These are phyloP conservation scores for Baudoinia panamericana DNA, from an alignment of 495 filamentous ascomycete genomes.

Conservation along the genomic window DNA sequence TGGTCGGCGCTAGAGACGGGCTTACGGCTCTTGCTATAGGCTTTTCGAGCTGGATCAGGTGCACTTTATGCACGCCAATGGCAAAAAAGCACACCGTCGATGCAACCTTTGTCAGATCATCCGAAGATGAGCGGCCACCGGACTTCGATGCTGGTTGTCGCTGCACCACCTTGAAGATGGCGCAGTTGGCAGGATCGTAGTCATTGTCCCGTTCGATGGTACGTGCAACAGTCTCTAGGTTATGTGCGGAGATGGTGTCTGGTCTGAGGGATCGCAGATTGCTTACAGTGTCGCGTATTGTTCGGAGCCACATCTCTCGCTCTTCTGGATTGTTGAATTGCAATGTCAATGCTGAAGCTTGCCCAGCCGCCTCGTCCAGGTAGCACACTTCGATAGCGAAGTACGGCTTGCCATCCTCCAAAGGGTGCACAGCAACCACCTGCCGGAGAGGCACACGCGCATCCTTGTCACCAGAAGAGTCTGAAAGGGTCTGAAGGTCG, in stretches of 20 bases:
- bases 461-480: conserved; percentile 38
- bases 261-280: conserved; percentile 41
- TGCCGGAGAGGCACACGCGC: conserved; percentile 53
- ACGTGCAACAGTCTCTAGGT: conserved; percentile 50
- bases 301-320: conserved; percentile 58
- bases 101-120: conserved; percentile 61
- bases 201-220: conserved; percentile 61
- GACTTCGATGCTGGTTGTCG: conserved; percentile 45
- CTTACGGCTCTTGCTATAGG: conserved; percentile 40
- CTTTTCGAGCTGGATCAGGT: conserved; percentile 64
- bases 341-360: conserved; percentile 48
- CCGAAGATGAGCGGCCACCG: conserved; percentile 51
- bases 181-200: conserved; percentile 55
- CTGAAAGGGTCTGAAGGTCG: conserved; percentile 43
- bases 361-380: conserved; percentile 57
- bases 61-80: conserved; percentile 69
- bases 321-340: conserved; percentile 63
- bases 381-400: conserved; percentile 68
- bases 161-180: conserved; percentile 75
- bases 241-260: conserved; percentile 43
- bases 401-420: conserved; percentile 67
- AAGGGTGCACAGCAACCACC: conserved; percentile 61
- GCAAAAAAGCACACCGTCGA: conserved; percentile 69
- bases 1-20: conserved; percentile 39
- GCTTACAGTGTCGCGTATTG: conserved; percentile 49